Base-by-base conservation (phyloP, 179 eudicot genomes). In the Silene coronaria region DNA sequence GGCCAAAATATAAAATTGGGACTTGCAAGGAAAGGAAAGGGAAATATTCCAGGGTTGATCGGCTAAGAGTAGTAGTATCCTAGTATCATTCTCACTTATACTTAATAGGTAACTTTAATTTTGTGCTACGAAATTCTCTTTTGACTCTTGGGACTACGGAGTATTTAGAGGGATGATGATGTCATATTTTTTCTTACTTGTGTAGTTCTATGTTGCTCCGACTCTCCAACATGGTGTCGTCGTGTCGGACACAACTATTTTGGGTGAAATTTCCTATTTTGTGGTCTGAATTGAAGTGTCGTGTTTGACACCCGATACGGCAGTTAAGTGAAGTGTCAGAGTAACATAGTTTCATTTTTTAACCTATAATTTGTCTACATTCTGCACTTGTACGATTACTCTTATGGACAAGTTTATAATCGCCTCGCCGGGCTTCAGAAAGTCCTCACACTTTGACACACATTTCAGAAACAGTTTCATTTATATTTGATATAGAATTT, bases 1-100 rank as follows among this genome's bases (percentile, higher is more conserved):
- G 79, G 24, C 74, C 14, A 11, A 60, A 12, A 46, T 70, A 46
- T 71, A 59, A 58, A 69, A 27, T 55, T 67, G 67, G 74, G 42
- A 13, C 70, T 76, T 69, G 70, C 68, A 16, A 69, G 75, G 71
- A 55, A 77, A 48, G 76, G 73, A 67, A 74, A 72, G 85, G 80
- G 80, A 77, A 71, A 79, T 79, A 77, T 79, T 75, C 72, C 67
- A 58, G 73, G 34, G 16, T 28, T 58, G 73, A 76, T 72, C 38
- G 67, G 62, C 46, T 26, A 24, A 71, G 48, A 28, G 34, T 59
- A 80, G 77, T 58, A 51, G 9, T 59, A 48, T 63, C 55, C 61
- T 64, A 71, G 79, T 75, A 65, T 75, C 61, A 71, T 80, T 75
- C 76, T 76, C 61, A 70, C 48, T 70, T 48, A 69, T 27, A 76